These are phyloP conservation scores for Xylaria sp. DNA, from an alignment of 2,329 filamentous ascomycete genomes.

Conservation along the genomic window DNA sequence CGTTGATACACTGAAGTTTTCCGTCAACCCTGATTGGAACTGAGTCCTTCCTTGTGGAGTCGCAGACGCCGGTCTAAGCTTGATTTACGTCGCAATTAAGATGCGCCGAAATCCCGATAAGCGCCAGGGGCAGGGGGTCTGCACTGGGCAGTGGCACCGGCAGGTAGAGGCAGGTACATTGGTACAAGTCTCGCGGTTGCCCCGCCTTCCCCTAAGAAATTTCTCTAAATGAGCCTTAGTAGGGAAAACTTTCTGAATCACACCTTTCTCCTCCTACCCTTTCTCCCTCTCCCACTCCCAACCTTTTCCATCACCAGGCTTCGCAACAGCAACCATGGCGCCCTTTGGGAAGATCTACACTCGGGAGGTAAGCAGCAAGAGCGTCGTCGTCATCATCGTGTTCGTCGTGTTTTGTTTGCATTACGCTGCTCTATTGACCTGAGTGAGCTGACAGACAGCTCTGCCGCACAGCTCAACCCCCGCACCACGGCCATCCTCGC, in stretches of 20 bases:
- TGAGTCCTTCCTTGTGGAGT: constrained; percentile 25
- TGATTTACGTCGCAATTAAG: constrained; percentile 41
- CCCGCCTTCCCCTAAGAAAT: constrained; percentile 44
- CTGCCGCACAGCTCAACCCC: constrained; percentile 77
- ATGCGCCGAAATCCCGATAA: constrained; percentile 43
- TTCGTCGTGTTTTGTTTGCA: constrained; percentile 33
- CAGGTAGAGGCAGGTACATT: constrained; percentile 5
- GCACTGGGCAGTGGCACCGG: not conserved
- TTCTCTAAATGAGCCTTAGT: constrained; percentile 15
- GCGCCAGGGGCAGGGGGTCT: not conserved
- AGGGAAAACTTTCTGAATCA: constrained; percentile 40
- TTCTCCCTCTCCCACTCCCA: constrained; percentile 22
- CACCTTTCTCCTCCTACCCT: constrained; percentile 35
- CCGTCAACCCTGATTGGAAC: constrained; percentile 19
- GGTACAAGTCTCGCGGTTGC: constrained; percentile 40
- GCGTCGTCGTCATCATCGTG: constrained; percentile 12
- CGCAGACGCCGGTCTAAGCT: constrained; percentile 1
- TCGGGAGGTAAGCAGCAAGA: constrained; percentile 69
- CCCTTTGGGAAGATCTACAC: constrained; percentile 98
- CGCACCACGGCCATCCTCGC: constrained; percentile 89
- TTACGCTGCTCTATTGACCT: constrained; percentile 17
- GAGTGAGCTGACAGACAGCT: constrained; percentile 46
- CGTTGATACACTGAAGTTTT: constrained; percentile 31
- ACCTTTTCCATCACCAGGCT: constrained; percentile 41
- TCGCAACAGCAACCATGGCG: constrained; percentile 65